phyloP scores from a whole-genome alignment of 192 early-diverging fungal genomes.

The Mortierella alpina region DNA sequence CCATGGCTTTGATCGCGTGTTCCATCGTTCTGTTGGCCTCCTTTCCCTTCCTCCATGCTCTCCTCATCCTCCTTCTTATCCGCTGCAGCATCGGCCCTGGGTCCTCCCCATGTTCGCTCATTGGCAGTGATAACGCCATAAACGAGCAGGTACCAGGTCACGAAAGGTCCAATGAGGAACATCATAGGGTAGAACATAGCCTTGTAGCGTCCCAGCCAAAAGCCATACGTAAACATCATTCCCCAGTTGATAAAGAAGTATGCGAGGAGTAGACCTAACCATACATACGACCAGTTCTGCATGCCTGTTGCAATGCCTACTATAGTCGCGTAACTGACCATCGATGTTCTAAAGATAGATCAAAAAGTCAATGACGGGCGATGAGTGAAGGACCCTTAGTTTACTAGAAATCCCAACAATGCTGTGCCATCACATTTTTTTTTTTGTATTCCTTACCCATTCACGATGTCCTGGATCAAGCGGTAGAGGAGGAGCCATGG shows the following conservation, averaged over 20 bases:
- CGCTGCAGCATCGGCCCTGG: neutral
- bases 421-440: neutral
- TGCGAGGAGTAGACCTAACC: constrained; percentile 1
- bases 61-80: too few relatives aligned
- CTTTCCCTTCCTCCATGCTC: too few relatives aligned
- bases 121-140: constrained; percentile 9
- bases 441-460: constrained; percentile 9
- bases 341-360: neutral
- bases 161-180: constrained; percentile 10
- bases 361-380: too few relatives aligned
- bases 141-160: constrained; percentile 6
- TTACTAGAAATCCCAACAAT: neutral
- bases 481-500: constrained; percentile 18
- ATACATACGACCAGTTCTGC: constrained; percentile 1
- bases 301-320: neutral
- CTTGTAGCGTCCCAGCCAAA: constrained; percentile 10
- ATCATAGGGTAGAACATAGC: constrained; percentile 11
- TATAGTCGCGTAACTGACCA: constrained; percentile 1
- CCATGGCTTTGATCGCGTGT: too few relatives aligned
- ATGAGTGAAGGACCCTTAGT: too few relatives aligned
- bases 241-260: constrained; percentile 6
- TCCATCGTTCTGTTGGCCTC: too few relatives aligned
- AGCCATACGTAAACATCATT: constrained; percentile 3
- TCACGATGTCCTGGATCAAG: constrained; percentile 25
- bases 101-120: constrained; percentile 22